Percentiles rank a stretch among this genome's conserved stretches.
Evolutionary conservation across 768 basidiomycete species (phyloP).

Genomic region (Kockovaella imperatae): DNA sequence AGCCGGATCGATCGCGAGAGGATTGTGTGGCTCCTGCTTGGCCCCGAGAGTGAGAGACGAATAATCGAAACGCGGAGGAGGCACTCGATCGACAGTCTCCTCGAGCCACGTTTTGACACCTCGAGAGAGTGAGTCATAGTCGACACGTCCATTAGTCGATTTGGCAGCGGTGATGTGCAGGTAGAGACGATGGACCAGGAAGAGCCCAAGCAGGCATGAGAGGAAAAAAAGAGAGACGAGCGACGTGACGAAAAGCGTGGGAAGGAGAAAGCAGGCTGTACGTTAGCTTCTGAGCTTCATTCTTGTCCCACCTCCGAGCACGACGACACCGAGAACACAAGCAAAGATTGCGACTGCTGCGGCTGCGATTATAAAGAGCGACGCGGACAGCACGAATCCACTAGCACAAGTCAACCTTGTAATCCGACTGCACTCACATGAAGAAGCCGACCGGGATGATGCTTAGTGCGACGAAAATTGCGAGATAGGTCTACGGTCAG

Average conservation of each 20-base stretch:
- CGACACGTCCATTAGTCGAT: neutral
- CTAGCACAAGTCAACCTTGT: constrained; percentile 6
- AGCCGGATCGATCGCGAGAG: neutral
- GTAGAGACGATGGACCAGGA: constrained; percentile 35
- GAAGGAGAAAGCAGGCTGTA: constrained; percentile 23
- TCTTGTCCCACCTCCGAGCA: constrained; percentile 18
- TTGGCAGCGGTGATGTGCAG: constrained; percentile 17
- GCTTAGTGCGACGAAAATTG: constrained; percentile 22
- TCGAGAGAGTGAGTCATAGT: constrained; percentile 6
- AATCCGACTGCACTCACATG: constrained; percentile 11
- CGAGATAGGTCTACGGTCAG: constrained; percentile 28
- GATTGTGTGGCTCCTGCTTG: neutral
- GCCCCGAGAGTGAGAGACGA: neutral
- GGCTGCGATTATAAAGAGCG: constrained; percentile 18
- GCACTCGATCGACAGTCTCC: constrained; percentile 15
- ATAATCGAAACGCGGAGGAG: neutral
- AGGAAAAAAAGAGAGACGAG: constrained; percentile 17
- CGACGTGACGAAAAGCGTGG: constrained; percentile 26
- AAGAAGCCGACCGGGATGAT: constrained; percentile 25
- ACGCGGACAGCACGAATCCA: constrained; percentile 22
- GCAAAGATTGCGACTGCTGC: constrained; percentile 17
- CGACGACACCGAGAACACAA: constrained; percentile 15
- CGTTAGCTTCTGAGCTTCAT: neutral
- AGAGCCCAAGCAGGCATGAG: constrained; percentile 21
- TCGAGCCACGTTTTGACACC: constrained; percentile 22